Percentiles rank a stretch among this genome's conserved stretches.
phyloP scores from a whole-genome alignment of 2,329 filamentous ascomycete genomes.

The Botrytis squamosa region DNA sequence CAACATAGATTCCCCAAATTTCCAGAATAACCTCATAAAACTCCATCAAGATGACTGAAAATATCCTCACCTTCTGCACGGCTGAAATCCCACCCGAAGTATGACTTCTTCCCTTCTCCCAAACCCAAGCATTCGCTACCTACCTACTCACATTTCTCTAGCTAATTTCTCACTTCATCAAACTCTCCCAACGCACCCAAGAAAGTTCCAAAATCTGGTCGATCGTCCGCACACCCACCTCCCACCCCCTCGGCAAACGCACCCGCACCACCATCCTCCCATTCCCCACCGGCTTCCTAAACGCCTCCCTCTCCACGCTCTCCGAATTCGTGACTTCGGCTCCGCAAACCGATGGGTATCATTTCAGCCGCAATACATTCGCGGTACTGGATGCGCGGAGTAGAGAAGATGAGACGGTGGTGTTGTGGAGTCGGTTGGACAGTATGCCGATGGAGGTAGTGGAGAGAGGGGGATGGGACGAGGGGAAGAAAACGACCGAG shows the following conservation, averaged over 20 bases:
- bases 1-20: too few relatives aligned
- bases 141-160: not conserved
- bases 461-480: not conserved
- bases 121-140: not conserved
- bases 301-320: not conserved
- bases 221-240: not conserved
- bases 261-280: not conserved
- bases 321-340: not conserved
- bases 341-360: not conserved
- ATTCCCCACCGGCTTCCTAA: not conserved
- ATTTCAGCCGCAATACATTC: not conserved
- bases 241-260: not conserved
- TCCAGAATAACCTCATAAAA: not conserved
- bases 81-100: conserved; percentile 1
- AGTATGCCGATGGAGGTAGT: not conserved
- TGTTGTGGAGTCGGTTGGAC: not conserved
- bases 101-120: not conserved
- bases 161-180: not conserved
- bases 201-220: conserved; percentile 5
- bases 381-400: not conserved
- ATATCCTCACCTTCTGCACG: not conserved
- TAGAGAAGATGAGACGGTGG: not conserved
- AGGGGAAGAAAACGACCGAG: not conserved
- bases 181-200: not conserved
- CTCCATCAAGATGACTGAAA: not conserved